Base-by-base conservation (phyloP, 2,329 filamentous ascomycete genomes). In the Pleurostoma richardsiae region DNA sequence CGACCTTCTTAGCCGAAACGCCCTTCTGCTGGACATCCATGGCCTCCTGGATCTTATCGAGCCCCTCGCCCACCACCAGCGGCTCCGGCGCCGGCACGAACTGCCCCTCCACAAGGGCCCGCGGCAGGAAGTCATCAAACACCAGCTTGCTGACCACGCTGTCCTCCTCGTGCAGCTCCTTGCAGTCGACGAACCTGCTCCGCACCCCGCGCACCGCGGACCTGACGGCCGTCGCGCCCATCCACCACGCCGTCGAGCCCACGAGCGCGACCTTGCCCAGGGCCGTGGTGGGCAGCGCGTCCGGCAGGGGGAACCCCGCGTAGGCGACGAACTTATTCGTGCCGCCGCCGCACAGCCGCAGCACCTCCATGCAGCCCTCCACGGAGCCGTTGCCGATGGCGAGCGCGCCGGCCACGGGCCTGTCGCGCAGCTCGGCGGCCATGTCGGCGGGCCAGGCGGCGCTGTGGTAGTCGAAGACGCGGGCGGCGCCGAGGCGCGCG, bases 391-490 rank as follows among this genome's bases (percentile, higher is more conserved):
- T 42, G 0, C 51, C 42, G 29, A 56, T 53, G 2, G 57, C 57
- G 2, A 56, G 29, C 2, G 48, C 58, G 19, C 59, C 59, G 1
- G 48, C 56, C 6, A 48, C 49, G 3, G 30, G 46, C 33, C 51
- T 52, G 3, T 54, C 57, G 10, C 47, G 29, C 27, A 59, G 46
- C 0, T 54, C 58, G 5, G 33, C 48, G 1, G 60, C 46, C 10
- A 71, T 40, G 5, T 69, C 61, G 2, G 50, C 41, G 3, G 56
- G 53, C 3, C 67, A 43, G 1, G 51, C 57, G 1, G 47, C 19
- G 48, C 55, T 60, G 10, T 55, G 59, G 55, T 75, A 72, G 55
- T 76, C 71, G 52, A 74, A 71, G 0, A 68, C 66, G 3, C 58
- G 52, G 3, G 52, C 53, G 0, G 71, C 71, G 10, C 74, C 73